Evolutionary conservation across 148 eudicot species (phyloP).

Genomic region (Hydrangea macrophylla): DNA sequence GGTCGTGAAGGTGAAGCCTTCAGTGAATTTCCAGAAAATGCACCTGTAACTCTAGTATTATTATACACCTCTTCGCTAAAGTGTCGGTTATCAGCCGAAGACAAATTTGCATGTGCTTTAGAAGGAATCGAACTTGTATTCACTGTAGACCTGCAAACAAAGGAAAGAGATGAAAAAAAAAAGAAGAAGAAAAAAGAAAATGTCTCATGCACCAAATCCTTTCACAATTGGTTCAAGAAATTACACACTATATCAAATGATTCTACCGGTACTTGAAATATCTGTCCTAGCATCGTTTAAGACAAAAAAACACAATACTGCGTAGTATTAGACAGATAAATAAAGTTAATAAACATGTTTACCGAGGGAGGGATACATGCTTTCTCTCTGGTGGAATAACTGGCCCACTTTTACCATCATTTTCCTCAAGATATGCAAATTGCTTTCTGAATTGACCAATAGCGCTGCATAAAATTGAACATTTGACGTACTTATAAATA

Average conservation of each 20-base stretch:
- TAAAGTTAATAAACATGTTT: too few relatives aligned
- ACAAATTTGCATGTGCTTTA: slow-evolving; percentile 43
- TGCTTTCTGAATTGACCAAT: slow-evolving; percentile 71
- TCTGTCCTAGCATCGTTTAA: neutral
- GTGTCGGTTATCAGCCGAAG: slow-evolving; percentile 44
- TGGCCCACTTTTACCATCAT: slow-evolving; percentile 62
- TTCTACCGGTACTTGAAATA: neutral
- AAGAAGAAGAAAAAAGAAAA: too few relatives aligned
- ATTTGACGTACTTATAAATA: neutral
- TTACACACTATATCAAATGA: neutral
- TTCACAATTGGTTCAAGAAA: neutral
- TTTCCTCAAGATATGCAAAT: slow-evolving; percentile 79
- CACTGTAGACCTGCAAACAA: slow-evolving; percentile 61
- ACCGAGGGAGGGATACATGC: slow-evolving; percentile 71
- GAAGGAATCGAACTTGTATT: slow-evolving; percentile 66
- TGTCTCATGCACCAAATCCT: too few relatives aligned
- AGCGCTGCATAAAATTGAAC: slow-evolving; percentile 41
- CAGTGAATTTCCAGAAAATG: slow-evolving; percentile 29
- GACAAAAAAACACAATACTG: too few relatives aligned
- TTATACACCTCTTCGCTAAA: slow-evolving; percentile 33
- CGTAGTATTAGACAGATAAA: too few relatives aligned
- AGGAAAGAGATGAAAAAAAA: neutral
- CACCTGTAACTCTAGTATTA: slow-evolving; percentile 30
- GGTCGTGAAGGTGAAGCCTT: slow-evolving; percentile 59
- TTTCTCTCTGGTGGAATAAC: slow-evolving; percentile 65